These are phyloP conservation scores for Inga leiocalycina DNA, from an alignment of 306 rosid genomes.

Conservation along the genomic window DNA sequence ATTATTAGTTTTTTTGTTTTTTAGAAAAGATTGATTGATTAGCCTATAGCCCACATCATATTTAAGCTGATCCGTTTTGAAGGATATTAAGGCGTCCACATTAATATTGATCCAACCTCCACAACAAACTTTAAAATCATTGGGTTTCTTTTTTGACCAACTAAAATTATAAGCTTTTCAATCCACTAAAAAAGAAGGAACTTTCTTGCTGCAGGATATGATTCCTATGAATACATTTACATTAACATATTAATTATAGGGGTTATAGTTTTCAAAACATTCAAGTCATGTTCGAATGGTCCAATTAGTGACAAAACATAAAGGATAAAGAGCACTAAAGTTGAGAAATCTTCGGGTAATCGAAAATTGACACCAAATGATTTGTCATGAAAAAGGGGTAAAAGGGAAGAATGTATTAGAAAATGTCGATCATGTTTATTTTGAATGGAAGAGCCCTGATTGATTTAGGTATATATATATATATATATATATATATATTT, in stretches of 20 bases:
- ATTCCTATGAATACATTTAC: neutral
- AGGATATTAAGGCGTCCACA: neutral
- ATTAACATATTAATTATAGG: neutral
- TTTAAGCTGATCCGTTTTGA: neutral
- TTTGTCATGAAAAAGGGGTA: no score
- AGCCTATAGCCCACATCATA: neutral
- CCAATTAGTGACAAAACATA: neutral
- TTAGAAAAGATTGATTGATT: neutral
- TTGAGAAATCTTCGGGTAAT: neutral
- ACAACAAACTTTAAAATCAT: neutral
- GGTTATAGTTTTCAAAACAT: neutral
- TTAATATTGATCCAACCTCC: neutral
- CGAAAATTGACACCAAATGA: no score
- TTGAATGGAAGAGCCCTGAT: neutral
- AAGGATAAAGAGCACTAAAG: no score
- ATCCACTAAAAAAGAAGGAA: neutral
- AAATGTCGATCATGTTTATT: neutral
- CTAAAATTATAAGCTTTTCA: neutral
- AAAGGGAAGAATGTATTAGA: neutral
- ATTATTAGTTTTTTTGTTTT: no score
- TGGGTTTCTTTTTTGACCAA: neutral
- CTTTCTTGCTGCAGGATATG: neutral
- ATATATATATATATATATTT: no score
- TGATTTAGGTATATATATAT: neutral
- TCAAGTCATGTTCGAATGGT: neutral